Conservation (phyloP, 495 filamentous ascomycete species). For the Penicillium pancosmium region DNA sequence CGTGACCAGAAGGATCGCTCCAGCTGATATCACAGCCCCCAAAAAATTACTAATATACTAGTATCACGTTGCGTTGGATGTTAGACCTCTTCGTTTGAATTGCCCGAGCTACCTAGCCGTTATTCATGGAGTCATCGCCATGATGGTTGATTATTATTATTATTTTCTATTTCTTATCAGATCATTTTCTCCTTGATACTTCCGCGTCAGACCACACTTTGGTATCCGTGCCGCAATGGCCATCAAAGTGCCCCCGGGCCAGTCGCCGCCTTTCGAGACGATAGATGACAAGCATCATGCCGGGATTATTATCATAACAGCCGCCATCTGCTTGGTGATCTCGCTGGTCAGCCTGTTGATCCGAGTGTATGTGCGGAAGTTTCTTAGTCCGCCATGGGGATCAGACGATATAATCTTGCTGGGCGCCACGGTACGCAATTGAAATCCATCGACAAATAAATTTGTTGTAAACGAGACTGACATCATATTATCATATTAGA, state of each 20-base stretch:
- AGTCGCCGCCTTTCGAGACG: slow-evolving; percentile 25
- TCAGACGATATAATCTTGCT: not conserved
- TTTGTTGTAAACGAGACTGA: no score
- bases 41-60: no score
- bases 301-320: slow-evolving; percentile 41
- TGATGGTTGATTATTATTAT: no score
- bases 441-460: not conserved
- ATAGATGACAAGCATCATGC: slow-evolving; percentile 30
- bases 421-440: not conserved
- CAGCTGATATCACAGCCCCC: no score
- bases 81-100: no score
- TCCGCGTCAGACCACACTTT: not conserved
- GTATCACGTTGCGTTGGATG: no score
- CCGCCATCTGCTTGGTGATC: slow-evolving; percentile 43
- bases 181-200: no score
- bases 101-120: no score
- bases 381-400: not conserved
- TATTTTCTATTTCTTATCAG: no score
- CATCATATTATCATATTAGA: not conserved
- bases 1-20: no score
- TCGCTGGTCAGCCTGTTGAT: slow-evolving; percentile 30
- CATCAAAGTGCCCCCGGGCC: slow-evolving; percentile 18
- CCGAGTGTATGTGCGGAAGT: not conserved
- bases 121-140: no score
- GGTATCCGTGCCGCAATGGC: slow-evolving; percentile 1